These are phyloP conservation scores for Zizania palustris DNA, from an alignment of 202 grass and related monocot genomes.

Conservation along the genomic window DNA sequence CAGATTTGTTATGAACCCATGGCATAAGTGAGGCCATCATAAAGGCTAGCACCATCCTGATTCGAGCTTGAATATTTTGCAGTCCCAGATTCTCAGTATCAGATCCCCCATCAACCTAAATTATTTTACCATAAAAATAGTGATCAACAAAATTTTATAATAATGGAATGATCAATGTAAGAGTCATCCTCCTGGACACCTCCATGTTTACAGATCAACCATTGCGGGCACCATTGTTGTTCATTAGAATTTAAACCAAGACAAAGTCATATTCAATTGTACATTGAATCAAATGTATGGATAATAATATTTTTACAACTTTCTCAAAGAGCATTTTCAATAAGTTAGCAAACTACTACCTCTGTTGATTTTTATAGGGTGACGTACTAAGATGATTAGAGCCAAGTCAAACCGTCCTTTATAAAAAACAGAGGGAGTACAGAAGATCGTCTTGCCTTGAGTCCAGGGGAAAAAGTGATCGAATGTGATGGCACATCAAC, in stretches of 20 bases:
- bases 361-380: too few species aligned
- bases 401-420: too few species aligned
- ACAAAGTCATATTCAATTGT: not conserved
- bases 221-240: not conserved
- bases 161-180: slow-evolving; percentile 8
- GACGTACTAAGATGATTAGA: too few species aligned
- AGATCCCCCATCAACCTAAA: slow-evolving; percentile 87
- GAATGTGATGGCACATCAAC: not conserved
- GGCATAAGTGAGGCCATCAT: slow-evolving; percentile 98
- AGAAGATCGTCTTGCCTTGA: not conserved
- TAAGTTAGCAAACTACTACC: not conserved
- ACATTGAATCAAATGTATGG: not conserved
- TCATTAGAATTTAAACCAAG: not conserved
- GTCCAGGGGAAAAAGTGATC: not conserved
- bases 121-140: slow-evolving; percentile 20
- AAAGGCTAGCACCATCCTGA: slow-evolving; percentile 96
- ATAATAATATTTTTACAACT: not conserved
- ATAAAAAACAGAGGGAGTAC: too few species aligned
- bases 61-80: slow-evolving; percentile 99
- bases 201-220: not conserved
- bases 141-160: slow-evolving; percentile 15
- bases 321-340: not conserved
- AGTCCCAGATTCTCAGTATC: slow-evolving; percentile 84
- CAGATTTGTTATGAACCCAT: slow-evolving; percentile 90
- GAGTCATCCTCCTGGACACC: not conserved